These are phyloP conservation scores for Lentinula aciculospora DNA, from an alignment of 768 basidiomycete species.

Conservation along the genomic window DNA sequence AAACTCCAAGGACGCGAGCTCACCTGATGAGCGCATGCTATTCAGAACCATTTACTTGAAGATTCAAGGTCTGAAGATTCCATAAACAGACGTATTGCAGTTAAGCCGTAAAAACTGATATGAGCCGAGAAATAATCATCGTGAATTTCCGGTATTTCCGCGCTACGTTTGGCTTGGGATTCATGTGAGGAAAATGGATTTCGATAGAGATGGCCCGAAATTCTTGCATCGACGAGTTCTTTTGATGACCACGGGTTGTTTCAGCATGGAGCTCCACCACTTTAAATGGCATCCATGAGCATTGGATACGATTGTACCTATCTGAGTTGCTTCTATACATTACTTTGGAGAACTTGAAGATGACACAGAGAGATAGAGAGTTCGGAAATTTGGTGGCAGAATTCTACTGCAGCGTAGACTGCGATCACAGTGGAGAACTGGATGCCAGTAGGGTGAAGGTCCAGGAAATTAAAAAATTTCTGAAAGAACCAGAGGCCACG, in stretches of 20 bases:
- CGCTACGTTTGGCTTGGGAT: conserved; percentile 11
- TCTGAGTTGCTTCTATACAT: background rate
- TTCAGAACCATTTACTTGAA: background rate
- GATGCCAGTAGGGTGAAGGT: no score
- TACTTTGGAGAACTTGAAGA: no score
- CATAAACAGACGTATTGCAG: background rate
- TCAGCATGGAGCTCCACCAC: background rate
- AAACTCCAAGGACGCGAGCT: background rate
- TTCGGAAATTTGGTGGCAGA: no score
- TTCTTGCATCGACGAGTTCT: background rate
- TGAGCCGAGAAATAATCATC: background rate
- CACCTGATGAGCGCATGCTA: background rate
- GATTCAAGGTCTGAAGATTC: background rate
- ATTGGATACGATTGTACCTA: background rate
- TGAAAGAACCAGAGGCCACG: no score
- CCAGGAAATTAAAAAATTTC: no score
- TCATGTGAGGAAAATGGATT: background rate
- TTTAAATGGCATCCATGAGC: background rate
- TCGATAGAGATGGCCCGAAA: background rate
- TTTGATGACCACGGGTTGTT: background rate
- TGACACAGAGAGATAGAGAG: no score
- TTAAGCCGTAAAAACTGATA: background rate
- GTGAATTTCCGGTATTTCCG: background rate
- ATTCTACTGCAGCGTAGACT: no score
- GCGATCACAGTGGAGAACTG: no score